These are phyloP conservation scores for Ophiostoma montium DNA, from an alignment of 2,329 filamentous ascomycete genomes.

Conservation along the genomic window DNA sequence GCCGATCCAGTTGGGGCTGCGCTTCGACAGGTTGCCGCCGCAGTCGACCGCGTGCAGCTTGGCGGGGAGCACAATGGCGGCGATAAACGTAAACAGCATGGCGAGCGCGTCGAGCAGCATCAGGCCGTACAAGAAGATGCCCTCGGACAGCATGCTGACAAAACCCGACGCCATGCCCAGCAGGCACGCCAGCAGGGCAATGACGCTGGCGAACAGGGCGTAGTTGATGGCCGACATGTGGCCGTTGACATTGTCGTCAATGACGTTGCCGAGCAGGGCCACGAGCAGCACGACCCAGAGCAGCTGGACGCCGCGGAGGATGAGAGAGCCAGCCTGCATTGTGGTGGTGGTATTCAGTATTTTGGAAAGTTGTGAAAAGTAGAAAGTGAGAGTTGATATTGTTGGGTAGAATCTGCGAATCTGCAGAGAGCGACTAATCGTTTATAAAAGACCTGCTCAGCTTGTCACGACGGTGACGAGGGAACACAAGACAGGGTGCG, in stretches of 20 bases:
- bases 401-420: no score
- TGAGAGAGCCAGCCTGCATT: conserved; percentile 21
- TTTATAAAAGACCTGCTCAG: no score
- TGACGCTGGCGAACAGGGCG: conserved; percentile 54
- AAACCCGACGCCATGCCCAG: conserved; percentile 45
- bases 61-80: conserved; percentile 54
- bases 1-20: conserved; percentile 39
- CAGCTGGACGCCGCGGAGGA: conserved; percentile 34
- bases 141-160: conserved; percentile 25
- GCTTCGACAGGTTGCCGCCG: conserved; percentile 29
- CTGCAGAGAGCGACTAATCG: no score
- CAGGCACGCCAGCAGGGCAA: conserved; percentile 51
- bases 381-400: neutral
- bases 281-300: conserved; percentile 39
- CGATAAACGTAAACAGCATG: conserved; percentile 56
- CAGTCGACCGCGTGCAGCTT: conserved; percentile 58
- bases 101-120: conserved; percentile 44
- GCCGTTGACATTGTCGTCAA: conserved; percentile 33
- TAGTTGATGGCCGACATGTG: conserved; percentile 40
- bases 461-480: conserved; percentile 7
- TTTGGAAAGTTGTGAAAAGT: neutral
- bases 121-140: conserved; percentile 37
- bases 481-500: conserved; percentile 7
- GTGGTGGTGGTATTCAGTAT: conserved; percentile 2
- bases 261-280: conserved; percentile 44